A percentile compares a stretch with the other conserved stretches of the same genome.
Conservation (phyloP, 306 rosid genomes). For the Pyrus bretschneideri region DNA sequence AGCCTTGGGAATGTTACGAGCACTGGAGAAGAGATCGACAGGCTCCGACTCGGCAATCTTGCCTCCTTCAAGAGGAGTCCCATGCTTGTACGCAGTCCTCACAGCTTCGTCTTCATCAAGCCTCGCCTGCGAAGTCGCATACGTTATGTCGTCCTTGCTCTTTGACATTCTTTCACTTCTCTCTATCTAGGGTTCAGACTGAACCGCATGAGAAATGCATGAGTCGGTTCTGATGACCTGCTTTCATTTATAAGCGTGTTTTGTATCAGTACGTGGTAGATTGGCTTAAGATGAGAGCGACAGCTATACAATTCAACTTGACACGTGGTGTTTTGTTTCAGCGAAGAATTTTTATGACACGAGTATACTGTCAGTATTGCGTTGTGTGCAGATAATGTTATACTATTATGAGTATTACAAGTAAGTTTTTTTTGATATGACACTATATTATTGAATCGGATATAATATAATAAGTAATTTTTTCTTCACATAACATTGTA, state of each 20-base stretch:
- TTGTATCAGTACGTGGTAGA: not conserved
- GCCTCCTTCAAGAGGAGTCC: slow-evolving; percentile 63
- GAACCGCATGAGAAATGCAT: too few relatives aligned
- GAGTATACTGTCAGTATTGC: too few relatives aligned
- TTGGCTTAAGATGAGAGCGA: not conserved
- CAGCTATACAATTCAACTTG: not conserved
- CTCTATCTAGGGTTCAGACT: not conserved
- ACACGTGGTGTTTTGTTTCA: not conserved
- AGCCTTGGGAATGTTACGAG: slow-evolving; percentile 21
- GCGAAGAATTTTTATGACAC: too few relatives aligned
- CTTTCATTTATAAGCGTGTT: too few relatives aligned
- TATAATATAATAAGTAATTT: too few relatives aligned
- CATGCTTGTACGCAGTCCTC: slow-evolving; percentile 48
- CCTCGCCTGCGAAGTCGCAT: slow-evolving; percentile 52
- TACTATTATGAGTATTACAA: too few relatives aligned
- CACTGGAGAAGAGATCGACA: slow-evolving; percentile 39
- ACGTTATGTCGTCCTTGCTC: slow-evolving; percentile 46
- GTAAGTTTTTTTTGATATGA: too few relatives aligned
- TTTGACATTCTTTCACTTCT: slow-evolving; percentile 30
- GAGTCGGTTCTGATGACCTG: not conserved
- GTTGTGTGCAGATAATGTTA: too few relatives aligned
- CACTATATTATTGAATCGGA: too few relatives aligned
- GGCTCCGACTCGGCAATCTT: slow-evolving; percentile 53
- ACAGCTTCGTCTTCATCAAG: slow-evolving; percentile 42
- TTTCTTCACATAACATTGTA: too few relatives aligned